These are phyloP conservation scores for Cordyceps javanica DNA, from an alignment of 2,329 filamentous ascomycete species.

Conservation along the genomic window DNA sequence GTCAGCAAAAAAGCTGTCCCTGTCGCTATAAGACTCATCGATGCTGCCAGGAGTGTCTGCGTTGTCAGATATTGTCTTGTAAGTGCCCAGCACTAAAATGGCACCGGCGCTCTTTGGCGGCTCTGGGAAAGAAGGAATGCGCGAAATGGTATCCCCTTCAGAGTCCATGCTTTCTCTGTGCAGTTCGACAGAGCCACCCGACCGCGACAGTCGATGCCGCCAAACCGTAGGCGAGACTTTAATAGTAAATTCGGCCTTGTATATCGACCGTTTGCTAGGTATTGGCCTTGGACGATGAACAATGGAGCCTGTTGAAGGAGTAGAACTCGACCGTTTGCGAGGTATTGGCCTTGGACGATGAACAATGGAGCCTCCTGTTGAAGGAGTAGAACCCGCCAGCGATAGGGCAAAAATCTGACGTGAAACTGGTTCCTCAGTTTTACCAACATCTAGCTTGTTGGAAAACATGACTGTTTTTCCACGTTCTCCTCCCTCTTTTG, in stretches of 20 bases:
- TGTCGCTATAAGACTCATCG: neutral
- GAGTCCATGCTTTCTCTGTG: slow-evolving; percentile 41
- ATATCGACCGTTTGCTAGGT: slow-evolving; percentile 40
- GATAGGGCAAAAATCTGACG: neutral
- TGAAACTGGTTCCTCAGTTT: neutral
- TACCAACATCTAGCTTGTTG: slow-evolving; percentile 8
- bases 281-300: slow-evolving; percentile 52
- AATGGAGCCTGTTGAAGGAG: slow-evolving; percentile 30
- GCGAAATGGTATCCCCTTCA: slow-evolving; percentile 39
- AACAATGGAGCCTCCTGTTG: slow-evolving; percentile 38
- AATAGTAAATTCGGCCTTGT: slow-evolving; percentile 42
- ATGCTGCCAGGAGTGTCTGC: neutral
- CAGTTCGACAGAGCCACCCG: slow-evolving; percentile 38
- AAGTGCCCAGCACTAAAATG: neutral
- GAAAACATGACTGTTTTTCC: neutral
- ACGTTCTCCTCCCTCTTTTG: slow-evolving; percentile 42
- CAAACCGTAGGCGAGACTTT: slow-evolving; percentile 36
- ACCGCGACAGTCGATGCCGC: slow-evolving; percentile 43
- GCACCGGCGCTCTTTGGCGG: slow-evolving; percentile 37
- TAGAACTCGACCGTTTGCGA: too few relatives aligned
- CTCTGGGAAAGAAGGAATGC: slow-evolving; percentile 46
- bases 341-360: slow-evolving; percentile 52
- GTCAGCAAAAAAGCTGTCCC: neutral
- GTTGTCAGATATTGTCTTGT: neutral
- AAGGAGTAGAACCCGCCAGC: slow-evolving; percentile 1